A percentile compares a stretch with the other conserved stretches of the same genome.
These are phyloP conservation scores for Aspergillus sp. DNA, from an alignment of 2,329 filamentous ascomycete species.

Conservation along the genomic window DNA sequence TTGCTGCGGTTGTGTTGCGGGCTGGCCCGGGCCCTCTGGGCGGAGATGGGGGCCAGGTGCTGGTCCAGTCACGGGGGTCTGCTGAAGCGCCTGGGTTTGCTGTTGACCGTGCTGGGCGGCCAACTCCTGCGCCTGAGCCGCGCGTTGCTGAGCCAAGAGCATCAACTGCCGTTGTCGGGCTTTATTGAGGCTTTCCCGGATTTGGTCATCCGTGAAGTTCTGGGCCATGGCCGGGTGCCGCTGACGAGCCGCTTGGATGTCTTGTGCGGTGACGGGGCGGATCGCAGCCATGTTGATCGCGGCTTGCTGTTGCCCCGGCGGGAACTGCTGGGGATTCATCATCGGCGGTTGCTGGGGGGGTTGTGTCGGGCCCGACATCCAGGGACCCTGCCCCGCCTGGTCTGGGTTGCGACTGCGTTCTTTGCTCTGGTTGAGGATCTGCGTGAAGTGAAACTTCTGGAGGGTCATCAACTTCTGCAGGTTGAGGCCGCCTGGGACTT, in stretches of 20 bases:
- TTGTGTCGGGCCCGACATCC: conserved; percentile 23
- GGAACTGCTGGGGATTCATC: conserved; percentile 28
- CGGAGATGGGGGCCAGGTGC: conserved; percentile 12
- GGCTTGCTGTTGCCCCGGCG: conserved; percentile 25
- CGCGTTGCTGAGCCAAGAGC: conserved; percentile 30
- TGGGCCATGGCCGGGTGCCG: conserved; percentile 32
- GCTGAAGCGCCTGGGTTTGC: conserved; percentile 22
- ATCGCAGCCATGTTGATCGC: conserved; percentile 28
- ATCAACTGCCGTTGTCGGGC: conserved; percentile 37
- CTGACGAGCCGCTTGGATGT: conserved; percentile 36
- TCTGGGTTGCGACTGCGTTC: conserved; percentile 20
- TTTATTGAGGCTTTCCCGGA: conserved; percentile 34
- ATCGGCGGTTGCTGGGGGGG: conserved; percentile 26
- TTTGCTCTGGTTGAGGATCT: conserved; percentile 32
- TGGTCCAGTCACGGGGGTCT: conserved; percentile 19
- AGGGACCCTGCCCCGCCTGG: conserved; percentile 21
- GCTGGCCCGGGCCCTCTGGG: conserved; percentile 8
- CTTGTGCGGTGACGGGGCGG: conserved; percentile 33
- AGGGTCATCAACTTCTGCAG: conserved; percentile 39
- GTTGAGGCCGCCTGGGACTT: conserved; percentile 40
- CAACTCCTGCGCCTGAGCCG: conserved; percentile 21
- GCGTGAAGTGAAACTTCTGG: conserved; percentile 45
- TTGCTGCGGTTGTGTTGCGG: conserved; percentile 23
- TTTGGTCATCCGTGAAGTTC: conserved; percentile 41
- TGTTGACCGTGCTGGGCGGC: conserved; percentile 24